A percentile compares a stretch with the other conserved stretches of the same genome.
These are phyloP conservation scores for Nannochloris sp. DNA, from an alignment of 139 green algal species.

Conservation along the genomic window DNA sequence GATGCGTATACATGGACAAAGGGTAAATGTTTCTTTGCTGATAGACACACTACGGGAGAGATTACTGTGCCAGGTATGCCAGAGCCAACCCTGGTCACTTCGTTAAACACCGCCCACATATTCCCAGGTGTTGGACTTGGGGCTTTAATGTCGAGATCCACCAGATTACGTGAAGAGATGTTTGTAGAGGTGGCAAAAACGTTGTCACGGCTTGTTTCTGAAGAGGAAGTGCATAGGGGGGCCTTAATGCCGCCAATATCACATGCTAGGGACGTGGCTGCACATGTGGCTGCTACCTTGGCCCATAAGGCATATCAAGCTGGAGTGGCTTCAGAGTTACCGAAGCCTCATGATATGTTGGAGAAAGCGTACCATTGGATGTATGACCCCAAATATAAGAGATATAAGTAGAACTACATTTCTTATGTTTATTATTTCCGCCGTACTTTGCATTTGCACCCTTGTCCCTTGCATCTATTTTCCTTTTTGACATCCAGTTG, in stretches of 20 bases:
- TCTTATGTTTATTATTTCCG: no score
- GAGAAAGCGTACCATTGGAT: slow-evolving; percentile 42
- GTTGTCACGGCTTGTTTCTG: slow-evolving; percentile 54
- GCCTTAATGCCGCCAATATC: slow-evolving; percentile 52
- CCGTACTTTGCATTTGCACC: no score
- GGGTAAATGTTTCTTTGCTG: slow-evolving; percentile 22
- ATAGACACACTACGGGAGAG: neutral
- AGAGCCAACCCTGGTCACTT: neutral
- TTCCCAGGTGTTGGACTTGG: slow-evolving; percentile 59
- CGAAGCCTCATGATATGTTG: slow-evolving; percentile 70
- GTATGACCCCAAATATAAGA: slow-evolving; percentile 65
- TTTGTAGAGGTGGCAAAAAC: slow-evolving; percentile 65
- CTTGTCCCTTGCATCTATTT: no score
- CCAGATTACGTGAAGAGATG: slow-evolving; percentile 74
- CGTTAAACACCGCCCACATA: slow-evolving; percentile 27
- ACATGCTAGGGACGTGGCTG: slow-evolving; percentile 40
- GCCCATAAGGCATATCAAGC: slow-evolving; percentile 67
- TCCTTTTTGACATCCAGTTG: no score
- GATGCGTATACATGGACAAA: slow-evolving; percentile 62
- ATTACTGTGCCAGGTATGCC: neutral
- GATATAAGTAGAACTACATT: slow-evolving; percentile 21
- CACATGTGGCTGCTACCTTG: slow-evolving; percentile 57
- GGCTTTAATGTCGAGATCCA: slow-evolving; percentile 48
- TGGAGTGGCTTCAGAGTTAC: slow-evolving; percentile 71
- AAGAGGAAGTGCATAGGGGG: slow-evolving; percentile 49